Evolutionary conservation across 352 stramenopile genomes (phyloP).

Genomic region (Aphanomyces cochlioides): DNA sequence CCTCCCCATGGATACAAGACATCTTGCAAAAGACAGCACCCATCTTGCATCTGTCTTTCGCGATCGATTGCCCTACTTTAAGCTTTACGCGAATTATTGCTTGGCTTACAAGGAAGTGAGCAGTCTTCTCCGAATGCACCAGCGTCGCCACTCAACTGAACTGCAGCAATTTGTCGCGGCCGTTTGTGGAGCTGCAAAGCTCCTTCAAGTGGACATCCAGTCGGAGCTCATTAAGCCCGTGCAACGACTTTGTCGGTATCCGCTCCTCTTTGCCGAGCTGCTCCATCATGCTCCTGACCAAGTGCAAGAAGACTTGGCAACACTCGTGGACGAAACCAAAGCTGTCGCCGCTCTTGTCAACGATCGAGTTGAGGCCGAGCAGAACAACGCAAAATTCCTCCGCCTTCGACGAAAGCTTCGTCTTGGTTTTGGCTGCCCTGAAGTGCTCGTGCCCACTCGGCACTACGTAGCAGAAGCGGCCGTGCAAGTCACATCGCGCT

Average conservation of each 20-base stretch:
- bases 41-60: neutral
- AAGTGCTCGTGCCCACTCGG: constrained; percentile 49
- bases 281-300: constrained; percentile 40
- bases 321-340: constrained; percentile 46
- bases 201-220: constrained; percentile 40
- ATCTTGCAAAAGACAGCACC: constrained; percentile 5
- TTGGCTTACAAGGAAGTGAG: constrained; percentile 27
- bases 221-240: constrained; percentile 70
- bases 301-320: constrained; percentile 38
- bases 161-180: constrained; percentile 16
- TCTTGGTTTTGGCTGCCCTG: constrained; percentile 38
- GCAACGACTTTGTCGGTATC: constrained; percentile 67
- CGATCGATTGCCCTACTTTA: constrained; percentile 20
- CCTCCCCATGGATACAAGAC: neutral
- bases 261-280: constrained; percentile 52
- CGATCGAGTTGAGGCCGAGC: constrained; percentile 53
- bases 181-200: constrained; percentile 2
- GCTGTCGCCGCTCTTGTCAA: constrained; percentile 56
- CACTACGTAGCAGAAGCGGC: constrained; percentile 43
- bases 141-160: constrained; percentile 5
- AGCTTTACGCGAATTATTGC: constrained; percentile 29
- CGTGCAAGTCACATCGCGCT: constrained; percentile 11
- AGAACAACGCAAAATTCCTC: constrained; percentile 56
- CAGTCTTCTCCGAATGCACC: constrained; percentile 3
- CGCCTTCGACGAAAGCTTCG: constrained; percentile 41